Evolutionary conservation across 768 basidiomycete species (phyloP).

Genomic region (Tricholomella constricta): DNA sequence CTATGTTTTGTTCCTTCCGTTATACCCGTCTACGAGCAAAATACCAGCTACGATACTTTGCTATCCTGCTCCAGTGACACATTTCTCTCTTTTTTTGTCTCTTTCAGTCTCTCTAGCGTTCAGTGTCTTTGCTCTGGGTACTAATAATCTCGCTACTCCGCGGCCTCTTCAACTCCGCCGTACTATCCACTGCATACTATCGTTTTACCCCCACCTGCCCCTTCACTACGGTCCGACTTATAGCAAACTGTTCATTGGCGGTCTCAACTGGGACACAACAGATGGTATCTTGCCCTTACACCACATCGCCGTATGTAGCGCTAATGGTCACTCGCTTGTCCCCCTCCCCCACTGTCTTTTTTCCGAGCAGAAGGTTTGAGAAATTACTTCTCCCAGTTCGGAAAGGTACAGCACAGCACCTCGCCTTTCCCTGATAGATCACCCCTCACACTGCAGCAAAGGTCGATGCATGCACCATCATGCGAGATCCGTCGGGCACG

Average conservation of each 20-base stretch:
- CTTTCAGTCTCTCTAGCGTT: slow-evolving; percentile 13
- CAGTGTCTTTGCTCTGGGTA: slow-evolving; percentile 22
- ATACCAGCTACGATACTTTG: slow-evolving; percentile 35
- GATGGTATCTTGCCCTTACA: slow-evolving; percentile 64
- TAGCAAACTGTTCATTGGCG: slow-evolving; percentile 93
- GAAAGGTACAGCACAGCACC: slow-evolving; percentile 50
- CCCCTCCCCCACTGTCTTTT: slow-evolving; percentile 20
- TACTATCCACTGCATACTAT: slow-evolving; percentile 28
- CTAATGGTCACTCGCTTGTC: slow-evolving; percentile 36
- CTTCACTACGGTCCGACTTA: slow-evolving; percentile 25
- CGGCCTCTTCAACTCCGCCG: slow-evolving; percentile 24
- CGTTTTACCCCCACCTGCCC: slow-evolving; percentile 20
- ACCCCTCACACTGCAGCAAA: slow-evolving; percentile 30
- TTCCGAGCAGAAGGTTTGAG: slow-evolving; percentile 54
- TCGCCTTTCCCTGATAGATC: slow-evolving; percentile 1
- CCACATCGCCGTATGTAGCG: slow-evolving; percentile 31
- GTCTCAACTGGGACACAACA: slow-evolving; percentile 89
- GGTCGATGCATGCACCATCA: slow-evolving; percentile 83
- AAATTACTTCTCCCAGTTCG: slow-evolving; percentile 80
- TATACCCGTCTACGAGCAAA: slow-evolving; percentile 24
- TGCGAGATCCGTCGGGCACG: slow-evolving; percentile 76
- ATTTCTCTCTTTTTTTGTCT: slow-evolving; percentile 18
- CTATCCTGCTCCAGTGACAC: slow-evolving; percentile 28
- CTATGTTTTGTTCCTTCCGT: slow-evolving; percentile 8
- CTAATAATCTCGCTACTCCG: slow-evolving; percentile 25